phyloP scores from a whole-genome alignment of 768 basidiomycete genomes.

The Melanogaster broomeanus region DNA sequence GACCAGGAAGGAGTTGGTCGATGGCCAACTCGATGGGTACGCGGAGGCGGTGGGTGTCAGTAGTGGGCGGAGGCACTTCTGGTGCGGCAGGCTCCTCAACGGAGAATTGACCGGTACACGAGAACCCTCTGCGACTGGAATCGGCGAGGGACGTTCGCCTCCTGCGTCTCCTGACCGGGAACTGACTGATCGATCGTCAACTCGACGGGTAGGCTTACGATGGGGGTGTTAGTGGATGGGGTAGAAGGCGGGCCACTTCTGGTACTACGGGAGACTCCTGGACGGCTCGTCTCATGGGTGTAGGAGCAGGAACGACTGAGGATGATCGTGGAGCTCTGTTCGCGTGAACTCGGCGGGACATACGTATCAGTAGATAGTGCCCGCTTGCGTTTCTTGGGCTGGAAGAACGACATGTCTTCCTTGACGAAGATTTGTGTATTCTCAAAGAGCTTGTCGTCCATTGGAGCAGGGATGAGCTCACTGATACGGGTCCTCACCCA shows the following conservation, averaged over 20 bases:
- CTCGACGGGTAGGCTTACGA: too few species aligned
- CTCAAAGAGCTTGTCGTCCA: background rate
- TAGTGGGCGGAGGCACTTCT: background rate
- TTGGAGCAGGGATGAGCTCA: background rate
- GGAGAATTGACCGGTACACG: too few species aligned
- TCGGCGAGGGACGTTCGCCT: too few species aligned
- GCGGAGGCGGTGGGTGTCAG: background rate
- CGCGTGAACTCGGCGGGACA: background rate
- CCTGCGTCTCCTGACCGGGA: too few species aligned
- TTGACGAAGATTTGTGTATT: background rate
- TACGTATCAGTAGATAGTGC: background rate
- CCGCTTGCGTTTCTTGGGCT: background rate
- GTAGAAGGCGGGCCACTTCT: too few species aligned
- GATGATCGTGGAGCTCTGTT: background rate
- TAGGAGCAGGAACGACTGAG: background rate
- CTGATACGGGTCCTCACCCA: constrained; percentile 2
- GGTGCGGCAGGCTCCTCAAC: background rate
- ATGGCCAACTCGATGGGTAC: background rate
- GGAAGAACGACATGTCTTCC: background rate
- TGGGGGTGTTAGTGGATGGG: too few species aligned
- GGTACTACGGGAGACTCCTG: background rate
- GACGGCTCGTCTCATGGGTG: background rate
- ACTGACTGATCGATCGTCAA: too few species aligned
- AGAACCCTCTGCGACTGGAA: too few species aligned
- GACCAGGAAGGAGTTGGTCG: too few species aligned